These are phyloP conservation scores for Simplicillium sp. DNA, from an alignment of 2,329 filamentous ascomycete species.

Conservation along the genomic window DNA sequence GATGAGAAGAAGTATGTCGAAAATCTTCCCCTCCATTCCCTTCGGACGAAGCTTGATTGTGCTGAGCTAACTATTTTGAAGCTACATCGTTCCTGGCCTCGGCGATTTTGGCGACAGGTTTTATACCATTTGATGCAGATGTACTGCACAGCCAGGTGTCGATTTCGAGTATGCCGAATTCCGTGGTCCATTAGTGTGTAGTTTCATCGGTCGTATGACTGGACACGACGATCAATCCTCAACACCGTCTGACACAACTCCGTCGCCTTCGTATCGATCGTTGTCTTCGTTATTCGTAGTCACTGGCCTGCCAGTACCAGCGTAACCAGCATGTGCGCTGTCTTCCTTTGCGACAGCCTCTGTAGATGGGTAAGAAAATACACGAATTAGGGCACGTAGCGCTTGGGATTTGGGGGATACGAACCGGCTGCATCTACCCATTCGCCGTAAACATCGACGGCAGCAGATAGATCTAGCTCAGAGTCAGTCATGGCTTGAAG, in stretches of 20 bases:
- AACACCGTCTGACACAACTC: constrained; percentile 44
- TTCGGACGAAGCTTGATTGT: not conserved
- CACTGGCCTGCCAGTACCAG: constrained; percentile 14
- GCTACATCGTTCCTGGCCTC: constrained; percentile 89
- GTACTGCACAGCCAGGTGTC: not conserved
- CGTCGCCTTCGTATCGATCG: constrained; percentile 44
- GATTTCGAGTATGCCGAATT: not conserved
- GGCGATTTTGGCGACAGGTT: constrained; percentile 95
- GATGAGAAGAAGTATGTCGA: constrained; percentile 84
- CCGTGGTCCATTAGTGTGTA: not conserved
- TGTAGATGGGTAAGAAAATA: constrained; percentile 11
- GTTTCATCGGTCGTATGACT: not conserved
- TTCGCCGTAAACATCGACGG: constrained; percentile 93
- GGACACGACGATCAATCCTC: constrained; percentile 31
- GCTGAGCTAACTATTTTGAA: constrained; percentile 34
- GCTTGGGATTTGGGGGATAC: constrained; percentile 8
- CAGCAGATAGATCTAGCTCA: constrained; percentile 66
- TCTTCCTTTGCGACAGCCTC: constrained; percentile 42
- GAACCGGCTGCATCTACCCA: constrained; percentile 83
- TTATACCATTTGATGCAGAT: constrained; percentile 63
- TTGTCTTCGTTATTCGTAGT: constrained; percentile 17
- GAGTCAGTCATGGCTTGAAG: constrained; percentile 8
- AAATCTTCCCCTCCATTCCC: constrained; percentile 3
- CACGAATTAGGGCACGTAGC: constrained; percentile 5
- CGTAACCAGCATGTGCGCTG: constrained; percentile 17